These are phyloP conservation scores for Magnaporthiopsis poae DNA, from an alignment of 2,329 filamentous ascomycete species.

Conservation along the genomic window DNA sequence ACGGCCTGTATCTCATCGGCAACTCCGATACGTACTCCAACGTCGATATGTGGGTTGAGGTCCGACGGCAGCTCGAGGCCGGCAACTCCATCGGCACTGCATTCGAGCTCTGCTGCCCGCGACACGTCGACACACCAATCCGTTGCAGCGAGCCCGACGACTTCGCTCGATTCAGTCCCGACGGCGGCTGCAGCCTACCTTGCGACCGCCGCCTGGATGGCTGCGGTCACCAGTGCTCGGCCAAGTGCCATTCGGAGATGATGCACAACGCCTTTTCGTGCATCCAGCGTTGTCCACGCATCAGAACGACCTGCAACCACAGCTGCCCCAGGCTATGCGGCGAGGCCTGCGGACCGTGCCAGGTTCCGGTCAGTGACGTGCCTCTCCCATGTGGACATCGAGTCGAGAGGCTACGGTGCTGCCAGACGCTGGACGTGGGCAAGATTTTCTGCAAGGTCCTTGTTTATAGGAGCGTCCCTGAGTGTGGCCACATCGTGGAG, in stretches of 20 bases:
- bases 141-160: conserved; percentile 44
- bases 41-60: conserved; percentile 54
- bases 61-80: conserved; percentile 41
- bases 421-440: conserved; percentile 32
- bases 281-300: conserved; percentile 31
- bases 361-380: conserved; percentile 20
- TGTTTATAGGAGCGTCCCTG: conserved; percentile 39
- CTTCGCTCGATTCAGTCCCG: conserved; percentile 46
- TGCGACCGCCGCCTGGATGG: conserved; percentile 37
- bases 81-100: conserved; percentile 36
- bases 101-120: conserved; percentile 49
- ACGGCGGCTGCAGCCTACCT: conserved; percentile 48
- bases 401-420: conserved; percentile 24
- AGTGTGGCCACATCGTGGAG: conserved; percentile 43
- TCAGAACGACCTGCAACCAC: conserved; percentile 33
- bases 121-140: conserved; percentile 46
- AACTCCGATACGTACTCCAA: conserved; percentile 47
- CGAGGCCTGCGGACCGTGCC: conserved; percentile 31
- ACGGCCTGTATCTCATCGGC: conserved; percentile 64
- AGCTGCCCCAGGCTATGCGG: conserved; percentile 33
- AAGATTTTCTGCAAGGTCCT: conserved; percentile 36
- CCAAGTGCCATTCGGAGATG: conserved; percentile 36
- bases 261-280: conserved; percentile 39
- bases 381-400: conserved; percentile 33
- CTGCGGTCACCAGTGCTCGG: conserved; percentile 39